These are phyloP conservation scores for Lipomyces anomalus DNA, from an alignment of 805 yeast genomes.

Conservation along the genomic window DNA sequence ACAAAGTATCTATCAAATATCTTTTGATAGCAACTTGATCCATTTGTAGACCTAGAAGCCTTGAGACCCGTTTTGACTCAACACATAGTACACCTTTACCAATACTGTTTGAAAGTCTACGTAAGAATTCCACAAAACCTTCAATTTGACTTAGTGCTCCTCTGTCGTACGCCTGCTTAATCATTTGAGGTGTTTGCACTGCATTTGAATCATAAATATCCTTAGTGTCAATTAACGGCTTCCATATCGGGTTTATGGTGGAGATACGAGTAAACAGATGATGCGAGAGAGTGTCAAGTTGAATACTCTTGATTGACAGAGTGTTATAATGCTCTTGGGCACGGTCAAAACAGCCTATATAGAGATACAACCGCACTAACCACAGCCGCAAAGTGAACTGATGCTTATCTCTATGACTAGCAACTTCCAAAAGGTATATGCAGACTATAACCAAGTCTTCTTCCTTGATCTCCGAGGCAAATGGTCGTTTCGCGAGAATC, in stretches of 20 bases:
- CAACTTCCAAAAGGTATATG: constrained; percentile 53
- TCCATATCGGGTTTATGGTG: constrained; percentile 39
- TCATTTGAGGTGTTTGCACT: constrained; percentile 48
- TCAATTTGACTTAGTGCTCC: constrained; percentile 60
- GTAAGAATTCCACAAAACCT: constrained; percentile 59
- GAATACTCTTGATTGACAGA: constrained; percentile 66
- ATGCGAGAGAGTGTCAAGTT: constrained; percentile 58
- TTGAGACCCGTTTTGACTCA: constrained; percentile 30
- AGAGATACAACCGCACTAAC: constrained; percentile 58
- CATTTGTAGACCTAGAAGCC: constrained; percentile 31
- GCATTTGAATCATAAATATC: constrained; percentile 43
- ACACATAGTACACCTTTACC: constrained; percentile 36
- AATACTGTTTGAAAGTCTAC: constrained; percentile 47
- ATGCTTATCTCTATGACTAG: constrained; percentile 52
- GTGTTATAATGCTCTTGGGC: constrained; percentile 49
- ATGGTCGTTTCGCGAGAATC: constrained; percentile 28
- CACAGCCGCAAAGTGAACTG: constrained; percentile 69
- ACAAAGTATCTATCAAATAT: constrained; percentile 8
- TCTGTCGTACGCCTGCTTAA: constrained; percentile 50
- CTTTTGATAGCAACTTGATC: constrained; percentile 19
- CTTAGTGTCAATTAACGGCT: constrained; percentile 38
- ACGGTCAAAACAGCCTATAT: constrained; percentile 48
- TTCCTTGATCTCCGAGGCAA: constrained; percentile 27
- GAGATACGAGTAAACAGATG: constrained; percentile 47
- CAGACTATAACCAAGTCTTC: constrained; percentile 34